A percentile compares a stretch with the other conserved stretches of the same genome.
phyloP scores from a whole-genome alignment of 129 eudicot species.

The Flaveria bidentis region DNA sequence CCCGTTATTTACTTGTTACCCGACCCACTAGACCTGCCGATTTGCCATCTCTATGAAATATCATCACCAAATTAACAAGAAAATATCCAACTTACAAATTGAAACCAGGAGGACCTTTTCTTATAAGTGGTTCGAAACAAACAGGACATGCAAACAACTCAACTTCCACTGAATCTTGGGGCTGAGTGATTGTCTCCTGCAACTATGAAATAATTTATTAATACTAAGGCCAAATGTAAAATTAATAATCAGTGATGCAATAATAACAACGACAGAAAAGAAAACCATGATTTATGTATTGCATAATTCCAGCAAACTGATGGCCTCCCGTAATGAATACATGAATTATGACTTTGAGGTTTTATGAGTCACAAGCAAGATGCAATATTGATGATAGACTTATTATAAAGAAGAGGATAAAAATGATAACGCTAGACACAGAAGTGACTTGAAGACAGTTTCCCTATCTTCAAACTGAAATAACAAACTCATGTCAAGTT shows the following conservation, averaged over 20 bases:
- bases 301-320: not conserved
- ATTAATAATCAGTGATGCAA: not conserved
- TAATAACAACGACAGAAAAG: not conserved
- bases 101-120: conserved; percentile 94
- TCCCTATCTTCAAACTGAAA: too few relatives aligned
- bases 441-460: too few relatives aligned
- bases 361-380: too few relatives aligned
- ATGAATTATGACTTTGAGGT: too few relatives aligned
- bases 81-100: conserved; percentile 69
- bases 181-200: conserved; percentile 52
- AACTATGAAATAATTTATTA: not conserved
- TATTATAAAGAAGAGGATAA: too few relatives aligned
- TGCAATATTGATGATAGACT: too few relatives aligned
- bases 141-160: conserved; percentile 85
- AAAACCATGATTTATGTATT: not conserved
- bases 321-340: too few relatives aligned
- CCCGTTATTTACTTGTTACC: not conserved
- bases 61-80: not conserved
- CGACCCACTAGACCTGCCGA: not conserved
- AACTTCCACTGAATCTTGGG: conserved; percentile 37
- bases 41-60: not conserved
- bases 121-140: conserved; percentile 82
- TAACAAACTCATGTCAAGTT: too few relatives aligned
- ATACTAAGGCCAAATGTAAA: not conserved
- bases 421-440: too few relatives aligned